Evolutionary conservation across 257 asterid genomes (phyloP).

Genomic region (Scutellaria galericulata): DNA sequence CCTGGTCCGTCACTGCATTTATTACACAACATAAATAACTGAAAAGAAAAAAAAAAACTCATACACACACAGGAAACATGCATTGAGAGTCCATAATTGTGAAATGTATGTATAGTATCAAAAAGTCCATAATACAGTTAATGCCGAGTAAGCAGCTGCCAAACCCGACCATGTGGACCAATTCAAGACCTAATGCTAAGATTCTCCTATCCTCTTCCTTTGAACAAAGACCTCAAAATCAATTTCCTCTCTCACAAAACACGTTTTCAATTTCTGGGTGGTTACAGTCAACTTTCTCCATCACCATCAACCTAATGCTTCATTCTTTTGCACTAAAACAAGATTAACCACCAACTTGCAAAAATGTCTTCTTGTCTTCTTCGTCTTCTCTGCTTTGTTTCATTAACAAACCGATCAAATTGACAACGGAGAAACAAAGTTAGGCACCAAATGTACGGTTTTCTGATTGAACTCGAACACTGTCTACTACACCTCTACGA

Average conservation of each 20-base stretch:
- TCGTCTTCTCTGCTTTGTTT: no score
- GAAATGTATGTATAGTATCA: neutral
- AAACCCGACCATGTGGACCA: conserved; percentile 38
- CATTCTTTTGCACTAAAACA: neutral
- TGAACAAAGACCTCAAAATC: neutral
- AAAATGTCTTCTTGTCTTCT: no score
- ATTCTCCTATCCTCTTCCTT: conserved; percentile 17
- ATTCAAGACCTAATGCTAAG: conserved; percentile 3
- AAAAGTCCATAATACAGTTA: neutral
- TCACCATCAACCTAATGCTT: conserved; percentile 1
- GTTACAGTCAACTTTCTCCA: conserved; percentile 29
- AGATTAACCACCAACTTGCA: no score
- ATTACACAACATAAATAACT: no score
- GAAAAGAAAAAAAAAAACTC: no score
- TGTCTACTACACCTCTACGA: neutral
- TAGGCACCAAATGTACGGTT: no score
- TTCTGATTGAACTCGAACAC: no score
- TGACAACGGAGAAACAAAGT: no score
- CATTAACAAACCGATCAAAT: no score
- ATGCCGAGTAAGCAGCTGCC: conserved; percentile 33
- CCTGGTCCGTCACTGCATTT: no score
- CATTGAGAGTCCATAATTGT: neutral
- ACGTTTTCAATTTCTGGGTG: conserved; percentile 23
- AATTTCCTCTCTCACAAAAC: conserved; percentile 20
- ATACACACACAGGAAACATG: neutral